A percentile compares a stretch with the other conserved stretches of the same genome.
These are phyloP conservation scores for Phoma herbarum DNA, from an alignment of 2,329 filamentous ascomycete species.

Conservation along the genomic window DNA sequence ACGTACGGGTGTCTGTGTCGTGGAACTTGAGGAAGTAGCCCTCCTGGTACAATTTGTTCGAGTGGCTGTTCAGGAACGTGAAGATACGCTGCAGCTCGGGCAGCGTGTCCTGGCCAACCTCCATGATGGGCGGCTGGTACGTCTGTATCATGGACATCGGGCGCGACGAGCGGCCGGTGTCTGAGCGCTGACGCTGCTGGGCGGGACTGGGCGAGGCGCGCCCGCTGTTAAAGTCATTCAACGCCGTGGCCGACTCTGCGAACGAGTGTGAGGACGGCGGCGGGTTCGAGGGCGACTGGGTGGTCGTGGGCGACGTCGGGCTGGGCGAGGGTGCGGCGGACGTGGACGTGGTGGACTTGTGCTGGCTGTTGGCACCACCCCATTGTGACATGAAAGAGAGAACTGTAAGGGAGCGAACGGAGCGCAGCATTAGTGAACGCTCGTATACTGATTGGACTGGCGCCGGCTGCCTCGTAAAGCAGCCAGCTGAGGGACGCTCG, in stretches of 20 bases:
- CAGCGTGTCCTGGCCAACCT: slow-evolving; percentile 82
- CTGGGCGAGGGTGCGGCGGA: slow-evolving; percentile 42
- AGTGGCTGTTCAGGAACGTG: slow-evolving; percentile 90
- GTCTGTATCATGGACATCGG: slow-evolving; percentile 87
- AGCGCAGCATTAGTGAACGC: slow-evolving; percentile 40
- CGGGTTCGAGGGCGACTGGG: slow-evolving; percentile 42
- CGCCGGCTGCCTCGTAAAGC: slow-evolving; percentile 14
- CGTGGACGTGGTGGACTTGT: slow-evolving; percentile 34
- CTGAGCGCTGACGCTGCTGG: slow-evolving; percentile 54
- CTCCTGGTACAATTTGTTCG: slow-evolving; percentile 96
- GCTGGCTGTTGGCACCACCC: slow-evolving; percentile 59
- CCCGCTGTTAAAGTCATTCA: slow-evolving; percentile 40
- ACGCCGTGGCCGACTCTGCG: slow-evolving; percentile 42
- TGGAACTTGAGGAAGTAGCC: slow-evolving; percentile 97
- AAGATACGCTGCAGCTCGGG: slow-evolving; percentile 96
- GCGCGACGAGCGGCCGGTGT: slow-evolving; percentile 66
- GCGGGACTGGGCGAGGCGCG: slow-evolving; percentile 45
- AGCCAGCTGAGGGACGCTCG: slow-evolving; percentile 14
- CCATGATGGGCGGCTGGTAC: slow-evolving; percentile 86
- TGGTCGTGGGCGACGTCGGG: slow-evolving; percentile 45
- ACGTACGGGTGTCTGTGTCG: slow-evolving; percentile 89
- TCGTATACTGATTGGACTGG: slow-evolving; percentile 15
- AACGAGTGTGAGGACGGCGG: slow-evolving; percentile 30
- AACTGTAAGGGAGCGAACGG: slow-evolving; percentile 62
- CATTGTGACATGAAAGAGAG: slow-evolving; percentile 89